Evolutionary conservation across 2,329 filamentous ascomycete species (phyloP), one percentile per base, ranked within the genome.

Genomic region (Penicillium sclerotiorum): DNA sequence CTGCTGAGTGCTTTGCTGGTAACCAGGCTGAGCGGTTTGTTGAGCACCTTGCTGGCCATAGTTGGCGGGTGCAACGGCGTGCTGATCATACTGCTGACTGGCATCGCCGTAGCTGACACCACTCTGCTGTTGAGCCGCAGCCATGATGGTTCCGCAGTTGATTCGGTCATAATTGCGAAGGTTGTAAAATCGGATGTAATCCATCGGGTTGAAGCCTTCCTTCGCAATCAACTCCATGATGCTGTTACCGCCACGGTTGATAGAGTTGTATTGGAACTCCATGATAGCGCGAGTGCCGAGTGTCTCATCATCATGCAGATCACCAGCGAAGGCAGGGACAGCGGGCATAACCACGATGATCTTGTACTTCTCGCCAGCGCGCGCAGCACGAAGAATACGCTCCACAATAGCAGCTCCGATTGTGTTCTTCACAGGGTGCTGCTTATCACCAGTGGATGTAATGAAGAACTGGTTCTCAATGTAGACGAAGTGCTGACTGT

Each of bases 391-490:
- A 4, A 96, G 81, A 20, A 92, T 87, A 1, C 93, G 91, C 49
- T 99, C 91, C 3, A 96, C 94, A 43, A 99, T 96, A 3, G 94
- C 87, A 22, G 80, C 80, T n/a, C 94, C 94, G 40, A 99, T 89
- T 42, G 86, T 88, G 68, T 99, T 99, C 69, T 90, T 85, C 18
- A 99, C 85, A 0, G 93, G 93, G 4, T 81, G 77, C 68, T 96
- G 92, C 13, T 95, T 74, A 15, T 94, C 86, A 8, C 90, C 89
- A 0, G 94, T 97, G 0, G 94, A 89, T 0, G 91, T 95, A 66
- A 95, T 97, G 78, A 97, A 99, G 77, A 97, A 97, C 67, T 99
- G 94, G 63, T 99, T 97, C 70, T 99, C 94, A 50, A 99, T 96
- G 73, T 97, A 99, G 11, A 99, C 85, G 59, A 86, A 97, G 67